Evolutionary conservation across 2,329 filamentous ascomycete species (phyloP), one percentile per base, ranked within the genome.

Genomic region (Colletotrichum costaricense): DNA sequence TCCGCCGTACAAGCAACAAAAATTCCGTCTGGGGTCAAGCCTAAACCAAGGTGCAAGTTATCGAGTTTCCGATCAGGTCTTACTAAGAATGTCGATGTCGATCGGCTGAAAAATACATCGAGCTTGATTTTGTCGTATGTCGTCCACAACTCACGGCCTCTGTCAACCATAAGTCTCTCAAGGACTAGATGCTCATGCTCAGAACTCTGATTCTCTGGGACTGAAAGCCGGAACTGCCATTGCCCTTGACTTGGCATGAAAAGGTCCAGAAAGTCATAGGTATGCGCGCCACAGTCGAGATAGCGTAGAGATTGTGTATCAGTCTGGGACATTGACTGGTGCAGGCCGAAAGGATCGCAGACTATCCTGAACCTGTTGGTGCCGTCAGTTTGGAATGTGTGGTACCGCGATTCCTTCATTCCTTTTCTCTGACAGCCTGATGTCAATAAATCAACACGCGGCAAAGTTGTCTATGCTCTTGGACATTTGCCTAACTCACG

Each of bases 261-360:
- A 2, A 67, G 56, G 16, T 67, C 56, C 5, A 67, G 56, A 22
- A 67, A n/a, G 22, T 60, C 56, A 8, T 67, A 67, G 5, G 38
- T 14, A 16, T 16, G 35, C 14, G 16, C 60, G 4, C 14, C 9
- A 14, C 22, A 14, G 4, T 38, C 22, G 1, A 67, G 42, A 16
- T 38, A 38, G 11, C 35, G 35, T 5, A 12, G 35, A 5, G 14
- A 38, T 38, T 16, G 11, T 16, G 35, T 38, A 16, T 38, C 11
- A 12, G 35, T 11, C 35, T 38, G 11, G 11, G 35, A 16, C 35
- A 12, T 16, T 5, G 35, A 38, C 9, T 38, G 35, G 35, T 12
- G 35, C 0, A 2, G 4, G 38, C 56, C 38, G 28, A 67, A 60
- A 2, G 56, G 65, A 14, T 67, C 42, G 4, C 56, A 67, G 14